Percentiles rank a stretch among this genome's conserved stretches.
phyloP scores from a whole-genome alignment of 495 filamentous ascomycete genomes.

The Usnea hakonensis region DNA sequence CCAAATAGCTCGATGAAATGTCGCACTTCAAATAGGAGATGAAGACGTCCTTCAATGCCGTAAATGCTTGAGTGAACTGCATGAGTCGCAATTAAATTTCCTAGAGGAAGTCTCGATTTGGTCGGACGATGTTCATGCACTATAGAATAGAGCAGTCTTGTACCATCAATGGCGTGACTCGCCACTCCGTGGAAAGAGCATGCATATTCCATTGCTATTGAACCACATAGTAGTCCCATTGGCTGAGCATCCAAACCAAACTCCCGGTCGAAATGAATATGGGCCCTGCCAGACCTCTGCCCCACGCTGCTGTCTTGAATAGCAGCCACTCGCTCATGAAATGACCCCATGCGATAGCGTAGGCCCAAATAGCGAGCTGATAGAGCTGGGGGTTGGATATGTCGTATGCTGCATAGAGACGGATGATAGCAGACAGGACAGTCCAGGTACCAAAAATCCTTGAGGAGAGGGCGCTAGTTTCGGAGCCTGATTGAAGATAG shows the following conservation, averaged over 20 bases:
- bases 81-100: background rate
- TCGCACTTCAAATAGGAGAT: background rate
- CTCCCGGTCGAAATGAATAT: constrained; percentile 62
- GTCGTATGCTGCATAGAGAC: constrained; percentile 81
- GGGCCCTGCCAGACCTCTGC: constrained; percentile 61
- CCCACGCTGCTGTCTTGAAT: constrained; percentile 63
- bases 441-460: constrained; percentile 91
- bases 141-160: background rate
- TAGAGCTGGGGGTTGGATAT: constrained; percentile 64
- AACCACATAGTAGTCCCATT: constrained; percentile 57
- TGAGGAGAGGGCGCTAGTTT: constrained; percentile 39
- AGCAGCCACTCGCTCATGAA: constrained; percentile 75
- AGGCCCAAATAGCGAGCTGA: constrained; percentile 71
- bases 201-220: background rate
- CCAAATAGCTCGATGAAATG: constrained; percentile 29
- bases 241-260: constrained; percentile 72
- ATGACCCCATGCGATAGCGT: constrained; percentile 68
- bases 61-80: too few species aligned
- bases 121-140: background rate
- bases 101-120: background rate
- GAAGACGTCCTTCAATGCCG: background rate
- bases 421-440: constrained; percentile 62
- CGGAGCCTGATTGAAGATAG: constrained; percentile 50
- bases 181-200: background rate
- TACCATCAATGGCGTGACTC: background rate